Evolutionary conservation across 140 eudicot genomes (phyloP), one percentile per base, ranked within the genome.

Genomic region (Anethum foeniculum): DNA sequence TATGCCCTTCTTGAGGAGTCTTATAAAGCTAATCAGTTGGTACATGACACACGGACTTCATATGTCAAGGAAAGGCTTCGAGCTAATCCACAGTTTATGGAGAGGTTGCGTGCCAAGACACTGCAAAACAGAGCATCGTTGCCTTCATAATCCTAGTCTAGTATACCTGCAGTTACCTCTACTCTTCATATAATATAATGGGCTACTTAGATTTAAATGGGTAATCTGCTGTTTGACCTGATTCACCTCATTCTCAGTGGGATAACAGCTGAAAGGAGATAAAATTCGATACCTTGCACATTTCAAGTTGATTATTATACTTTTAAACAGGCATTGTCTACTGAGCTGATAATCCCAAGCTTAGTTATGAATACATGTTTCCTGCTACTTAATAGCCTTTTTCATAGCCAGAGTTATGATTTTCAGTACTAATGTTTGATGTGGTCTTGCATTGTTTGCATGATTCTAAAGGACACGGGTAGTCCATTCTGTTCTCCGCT

Each of bases 1-100:
- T 88, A 85, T 74, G 84, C 89, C 27, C 81, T 92, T 76, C 87
- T 95, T 25, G 97, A 95, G 88, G 99, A 95, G 86, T 94, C 97
- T 81, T 90, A 92, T 39, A 95, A 90, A 87, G 97, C 99, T 74
- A 82, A 84, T 80, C 80, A 84, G 78, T 56, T 92, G 75, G 92
- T 92, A 73, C 91, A 89, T 44, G 91, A 90, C 38, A 90, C 91
- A 11, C 85, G 93, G 18, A 85, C 91, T 68, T 76, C 83, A 25
- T 87, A 92, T 58, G 86, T 88, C 76, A 95, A 95, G 86, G 87
- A 90, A 67, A 89, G 91, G 77, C 97, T 92, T 52, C 85, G 83
- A 87, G 91, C 94, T 54, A 94, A 94, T 75, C 87, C 85, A 34
- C 82, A 83, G 47, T 92, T 94, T 79, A 94, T 92, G 97, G 90